Percentiles rank a stretch among this genome's conserved stretches.
Conservation (phyloP, 2,329 filamentous ascomycete genomes). For the Exophiala aquamarina region DNA sequence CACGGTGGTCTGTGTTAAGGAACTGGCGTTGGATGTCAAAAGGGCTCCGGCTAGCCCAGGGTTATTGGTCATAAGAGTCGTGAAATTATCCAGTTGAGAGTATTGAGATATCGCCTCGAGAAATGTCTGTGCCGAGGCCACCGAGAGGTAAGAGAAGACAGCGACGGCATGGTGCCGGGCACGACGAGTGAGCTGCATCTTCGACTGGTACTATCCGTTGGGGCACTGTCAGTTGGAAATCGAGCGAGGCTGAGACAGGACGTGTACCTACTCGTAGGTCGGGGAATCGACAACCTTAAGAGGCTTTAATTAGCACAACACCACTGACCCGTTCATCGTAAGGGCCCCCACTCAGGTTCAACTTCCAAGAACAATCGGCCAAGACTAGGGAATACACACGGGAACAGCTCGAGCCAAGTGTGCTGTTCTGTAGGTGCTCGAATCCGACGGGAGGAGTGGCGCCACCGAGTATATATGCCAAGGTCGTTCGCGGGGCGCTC, state of each 20-base stretch:
- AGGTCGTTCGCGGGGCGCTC: no score
- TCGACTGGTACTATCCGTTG: not conserved
- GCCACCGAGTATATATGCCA: no score
- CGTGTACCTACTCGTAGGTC: no score
- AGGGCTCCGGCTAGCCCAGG: constrained; percentile 3
- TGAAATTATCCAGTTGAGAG: constrained; percentile 10
- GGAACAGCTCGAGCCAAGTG: no score
- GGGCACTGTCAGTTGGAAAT: no score
- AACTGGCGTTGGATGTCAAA: constrained; percentile 8
- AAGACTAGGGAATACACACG: no score
- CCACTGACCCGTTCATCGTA: not conserved
- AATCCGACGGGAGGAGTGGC: no score
- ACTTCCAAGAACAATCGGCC: no score
- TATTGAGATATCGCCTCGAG: constrained; percentile 10
- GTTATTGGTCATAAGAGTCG: constrained; percentile 7
- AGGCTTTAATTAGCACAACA: not conserved
- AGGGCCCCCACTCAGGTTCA: not conserved
- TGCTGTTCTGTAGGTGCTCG: no score
- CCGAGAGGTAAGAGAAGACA: not conserved
- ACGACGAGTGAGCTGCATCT: not conserved
- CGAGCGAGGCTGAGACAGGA: not conserved
- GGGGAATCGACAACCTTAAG: not conserved
- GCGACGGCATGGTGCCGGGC: not conserved
- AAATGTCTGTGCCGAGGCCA: constrained; percentile 3
- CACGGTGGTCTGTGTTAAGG: constrained; percentile 7